Conservation (phyloP, 352 stramenopile species). For the Pythium aquatile region DNA sequence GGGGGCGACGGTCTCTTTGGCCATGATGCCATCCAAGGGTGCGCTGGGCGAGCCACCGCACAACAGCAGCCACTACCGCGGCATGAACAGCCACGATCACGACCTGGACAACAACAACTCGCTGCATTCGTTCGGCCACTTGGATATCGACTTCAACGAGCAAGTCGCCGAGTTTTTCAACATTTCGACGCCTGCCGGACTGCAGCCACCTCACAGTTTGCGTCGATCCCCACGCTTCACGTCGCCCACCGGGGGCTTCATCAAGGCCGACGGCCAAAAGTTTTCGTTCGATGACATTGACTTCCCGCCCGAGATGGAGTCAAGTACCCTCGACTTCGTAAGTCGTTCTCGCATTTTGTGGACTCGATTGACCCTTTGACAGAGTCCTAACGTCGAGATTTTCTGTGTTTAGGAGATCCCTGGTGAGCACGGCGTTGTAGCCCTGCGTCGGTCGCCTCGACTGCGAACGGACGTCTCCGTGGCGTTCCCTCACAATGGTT, state of each 20-base stretch:
- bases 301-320: conserved; percentile 72
- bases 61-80: conserved; percentile 1
- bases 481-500: conserved; percentile 59
- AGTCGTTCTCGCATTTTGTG: conserved; percentile 23
- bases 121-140: conserved; percentile 75
- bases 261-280: conserved; percentile 72
- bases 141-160: conserved; percentile 89
- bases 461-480: conserved; percentile 81
- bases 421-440: conserved; percentile 50
- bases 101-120: conserved; percentile 53
- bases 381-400: not conserved
- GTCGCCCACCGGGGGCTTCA: conserved; percentile 53
- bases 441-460: conserved; percentile 69
- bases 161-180: conserved; percentile 86
- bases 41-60: conserved; percentile 23
- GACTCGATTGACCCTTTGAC: not conserved
- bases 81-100: conserved; percentile 24
- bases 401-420: conserved; percentile 59
- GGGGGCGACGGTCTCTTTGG: conserved; percentile 25
- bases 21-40: conserved; percentile 34
- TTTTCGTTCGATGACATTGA: conserved; percentile 87
- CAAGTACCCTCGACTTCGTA: conserved; percentile 72
- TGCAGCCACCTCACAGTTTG: conserved; percentile 67
- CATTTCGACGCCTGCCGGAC: conserved; percentile 56
- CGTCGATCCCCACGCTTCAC: conserved; percentile 74